Conservation (phyloP, 1,284 basidiomycete genomes). For the Schizophyllum commune region DNA sequence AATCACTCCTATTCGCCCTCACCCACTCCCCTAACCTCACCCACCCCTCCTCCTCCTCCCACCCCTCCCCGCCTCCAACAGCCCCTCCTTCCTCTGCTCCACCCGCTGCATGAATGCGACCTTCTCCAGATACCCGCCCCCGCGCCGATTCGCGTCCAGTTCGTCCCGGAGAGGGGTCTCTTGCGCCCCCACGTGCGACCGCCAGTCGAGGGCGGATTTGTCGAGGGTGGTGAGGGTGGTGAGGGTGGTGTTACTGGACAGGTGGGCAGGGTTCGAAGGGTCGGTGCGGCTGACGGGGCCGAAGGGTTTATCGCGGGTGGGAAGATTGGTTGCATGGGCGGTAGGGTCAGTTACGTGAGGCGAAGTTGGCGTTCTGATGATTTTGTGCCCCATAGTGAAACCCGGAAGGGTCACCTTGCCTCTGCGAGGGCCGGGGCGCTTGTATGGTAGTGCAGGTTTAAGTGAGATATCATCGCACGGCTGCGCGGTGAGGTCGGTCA, state of each 20-base stretch:
- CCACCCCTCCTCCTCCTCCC: conserved; percentile 45
- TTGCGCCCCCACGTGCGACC: conserved; percentile 47
- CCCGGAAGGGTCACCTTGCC: conserved; percentile 45
- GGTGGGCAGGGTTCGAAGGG: no score
- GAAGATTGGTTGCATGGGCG: no score
- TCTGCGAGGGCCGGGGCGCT: conserved; percentile 56
- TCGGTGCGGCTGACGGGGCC: no score
- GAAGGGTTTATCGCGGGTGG: no score
- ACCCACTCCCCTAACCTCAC: neutral
- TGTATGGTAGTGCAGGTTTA: conserved; percentile 13
- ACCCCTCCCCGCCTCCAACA: conserved; percentile 45
- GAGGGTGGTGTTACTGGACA: no score
- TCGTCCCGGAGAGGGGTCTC: conserved; percentile 49
- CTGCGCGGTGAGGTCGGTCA: conserved; percentile 6
- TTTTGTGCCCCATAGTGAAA: conserved; percentile 40
- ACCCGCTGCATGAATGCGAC: conserved; percentile 74
- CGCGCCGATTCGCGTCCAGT: conserved; percentile 61
- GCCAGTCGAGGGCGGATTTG: conserved; percentile 81
- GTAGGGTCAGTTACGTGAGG: no score
- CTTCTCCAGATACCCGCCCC: conserved; percentile 75
- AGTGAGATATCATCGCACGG: conserved; percentile 2
- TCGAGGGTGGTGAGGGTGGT: conserved; percentile 61
- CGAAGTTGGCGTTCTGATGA: conserved; percentile 54
- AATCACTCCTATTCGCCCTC: no score
- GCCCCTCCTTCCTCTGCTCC: conserved; percentile 58